phyloP scores from a whole-genome alignment of 2,329 filamentous ascomycete genomes.

The Xylogone sp. region DNA sequence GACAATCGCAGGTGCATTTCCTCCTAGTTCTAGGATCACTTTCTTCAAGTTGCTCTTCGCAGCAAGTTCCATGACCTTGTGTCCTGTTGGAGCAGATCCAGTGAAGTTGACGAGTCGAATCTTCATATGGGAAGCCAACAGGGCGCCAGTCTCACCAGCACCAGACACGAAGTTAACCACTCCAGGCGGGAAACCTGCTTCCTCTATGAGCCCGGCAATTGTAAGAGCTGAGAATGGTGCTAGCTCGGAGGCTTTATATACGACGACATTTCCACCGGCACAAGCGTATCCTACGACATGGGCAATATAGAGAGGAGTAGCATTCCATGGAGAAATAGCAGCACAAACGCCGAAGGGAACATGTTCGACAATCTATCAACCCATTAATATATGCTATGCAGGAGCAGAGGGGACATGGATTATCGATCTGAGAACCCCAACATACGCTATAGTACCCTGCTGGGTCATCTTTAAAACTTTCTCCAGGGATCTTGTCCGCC shows the following conservation, averaged over 20 bases:
- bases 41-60: constrained; percentile 38
- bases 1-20: constrained; percentile 38
- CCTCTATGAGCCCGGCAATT: constrained; percentile 29
- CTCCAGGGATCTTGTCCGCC: constrained; percentile 57
- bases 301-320: constrained; percentile 39
- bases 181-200: constrained; percentile 31
- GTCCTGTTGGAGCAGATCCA: constrained; percentile 32
- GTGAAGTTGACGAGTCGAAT: constrained; percentile 39
- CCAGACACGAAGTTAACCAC: constrained; percentile 36
- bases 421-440: not conserved
- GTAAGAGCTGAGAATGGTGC: constrained; percentile 53
- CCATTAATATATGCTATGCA: not conserved
- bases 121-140: constrained; percentile 33
- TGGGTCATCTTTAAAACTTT: not conserved
- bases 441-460: constrained; percentile 8
- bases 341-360: constrained; percentile 42
- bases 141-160: constrained; percentile 35
- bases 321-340: constrained; percentile 57
- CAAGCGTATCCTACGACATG: constrained; percentile 53
- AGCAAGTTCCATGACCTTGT: constrained; percentile 36
- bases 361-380: not conserved
- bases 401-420: not conserved
- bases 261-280: constrained; percentile 55
- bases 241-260: constrained; percentile 61
- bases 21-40: constrained; percentile 39